phyloP scores from a whole-genome alignment of 2,329 filamentous ascomycete genomes.

The Chaetomiaceae sp. region DNA sequence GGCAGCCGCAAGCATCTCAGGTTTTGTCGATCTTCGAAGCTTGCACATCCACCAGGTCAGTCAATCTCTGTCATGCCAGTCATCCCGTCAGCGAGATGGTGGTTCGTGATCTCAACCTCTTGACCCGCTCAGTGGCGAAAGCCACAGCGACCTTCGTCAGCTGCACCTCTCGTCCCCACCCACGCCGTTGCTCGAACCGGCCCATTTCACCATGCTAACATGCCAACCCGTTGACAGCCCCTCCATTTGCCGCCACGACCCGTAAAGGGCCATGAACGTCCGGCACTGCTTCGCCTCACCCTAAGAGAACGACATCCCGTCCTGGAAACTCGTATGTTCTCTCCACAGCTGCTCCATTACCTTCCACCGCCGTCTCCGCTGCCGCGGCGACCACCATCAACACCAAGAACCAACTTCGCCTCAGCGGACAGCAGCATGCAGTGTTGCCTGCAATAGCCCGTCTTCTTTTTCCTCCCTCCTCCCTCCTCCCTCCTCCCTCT shows the following conservation, averaged over 20 bases:
- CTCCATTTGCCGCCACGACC: slow-evolving; percentile 25
- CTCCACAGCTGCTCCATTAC: slow-evolving; percentile 7
- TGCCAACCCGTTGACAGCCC: slow-evolving; percentile 17
- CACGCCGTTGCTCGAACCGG: slow-evolving; percentile 1
- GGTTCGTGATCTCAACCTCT: slow-evolving; percentile 14
- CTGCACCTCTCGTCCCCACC: slow-evolving; percentile 16
- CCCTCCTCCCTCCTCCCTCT: neutral
- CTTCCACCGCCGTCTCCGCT: slow-evolving; percentile 8
- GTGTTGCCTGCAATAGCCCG: slow-evolving; percentile 15
- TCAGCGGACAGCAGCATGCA: slow-evolving; percentile 20
- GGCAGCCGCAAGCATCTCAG: neutral
- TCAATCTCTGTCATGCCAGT: slow-evolving; percentile 7
- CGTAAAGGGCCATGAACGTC: slow-evolving; percentile 25
- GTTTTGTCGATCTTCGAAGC: slow-evolving; percentile 4
- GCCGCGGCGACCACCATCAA: neutral
- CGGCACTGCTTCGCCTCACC: slow-evolving; percentile 20
- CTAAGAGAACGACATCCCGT: slow-evolving; percentile 11
- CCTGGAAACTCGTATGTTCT: slow-evolving; percentile 20
- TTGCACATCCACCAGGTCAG: slow-evolving; percentile 7
- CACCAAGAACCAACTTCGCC: slow-evolving; percentile 4
- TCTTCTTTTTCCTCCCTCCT: neutral
- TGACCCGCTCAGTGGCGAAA: slow-evolving; percentile 19
- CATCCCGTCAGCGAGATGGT: neutral
- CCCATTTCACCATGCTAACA: slow-evolving; percentile 16
- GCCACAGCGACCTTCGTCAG: slow-evolving; percentile 19